Percentiles rank a stretch among this genome's conserved stretches.
phyloP scores from a whole-genome alignment of 208 protist genomes.

The Naegleria lovaniensis region DNA sequence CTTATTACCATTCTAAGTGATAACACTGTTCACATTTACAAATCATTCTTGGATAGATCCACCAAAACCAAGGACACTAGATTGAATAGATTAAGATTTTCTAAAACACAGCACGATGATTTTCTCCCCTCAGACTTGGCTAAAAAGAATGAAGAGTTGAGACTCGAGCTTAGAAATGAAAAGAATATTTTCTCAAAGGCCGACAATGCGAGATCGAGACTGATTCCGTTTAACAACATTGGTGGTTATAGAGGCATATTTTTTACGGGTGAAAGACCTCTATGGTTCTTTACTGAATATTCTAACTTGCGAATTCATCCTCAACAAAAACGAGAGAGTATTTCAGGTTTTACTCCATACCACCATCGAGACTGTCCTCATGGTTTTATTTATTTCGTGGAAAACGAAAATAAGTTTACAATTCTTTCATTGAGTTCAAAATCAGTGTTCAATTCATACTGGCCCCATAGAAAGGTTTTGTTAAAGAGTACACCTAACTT shows the following conservation, averaged over 20 bases:
- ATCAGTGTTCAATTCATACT: slow-evolving; percentile 23
- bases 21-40: slow-evolving; percentile 19
- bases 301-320: slow-evolving; percentile 1
- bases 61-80: neutral
- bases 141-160: neutral
- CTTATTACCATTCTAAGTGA: slow-evolving; percentile 26
- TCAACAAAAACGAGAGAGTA: neutral
- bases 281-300: neutral
- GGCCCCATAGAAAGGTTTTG: slow-evolving; percentile 28
- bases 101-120: neutral
- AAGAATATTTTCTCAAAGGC: slow-evolving; percentile 5
- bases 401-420: neutral
- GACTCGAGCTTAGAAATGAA: neutral
- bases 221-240: slow-evolving; percentile 8
- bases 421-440: slow-evolving; percentile 8
- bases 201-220: slow-evolving; percentile 6
- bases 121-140: neutral
- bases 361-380: neutral
- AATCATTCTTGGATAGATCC: neutral
- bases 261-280: neutral
- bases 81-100: slow-evolving; percentile 24
- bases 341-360: slow-evolving; percentile 2
- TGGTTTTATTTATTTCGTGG: slow-evolving; percentile 27
- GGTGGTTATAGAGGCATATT: neutral
- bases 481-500: slow-evolving; percentile 17